A percentile compares a stretch with the other conserved stretches of the same genome.
phyloP scores from a whole-genome alignment of 495 filamentous ascomycete genomes.

The Chaetomidium leptoderma region DNA sequence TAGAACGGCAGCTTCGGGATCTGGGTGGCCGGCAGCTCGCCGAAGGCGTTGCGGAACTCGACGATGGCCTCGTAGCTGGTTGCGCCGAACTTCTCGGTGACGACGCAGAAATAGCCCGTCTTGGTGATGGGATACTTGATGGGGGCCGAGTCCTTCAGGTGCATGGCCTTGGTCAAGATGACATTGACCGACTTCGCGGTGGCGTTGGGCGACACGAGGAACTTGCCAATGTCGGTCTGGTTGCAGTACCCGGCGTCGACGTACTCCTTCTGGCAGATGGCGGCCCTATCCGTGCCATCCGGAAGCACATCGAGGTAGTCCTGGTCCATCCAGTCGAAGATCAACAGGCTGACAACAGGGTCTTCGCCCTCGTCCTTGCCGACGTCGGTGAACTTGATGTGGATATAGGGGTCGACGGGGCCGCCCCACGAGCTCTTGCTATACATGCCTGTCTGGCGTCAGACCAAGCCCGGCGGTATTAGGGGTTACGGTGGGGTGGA shows the following conservation, averaged over 20 bases:
- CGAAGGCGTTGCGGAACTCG: slow-evolving; percentile 92
- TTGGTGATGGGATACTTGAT: slow-evolving; percentile 77
- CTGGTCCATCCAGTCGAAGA: slow-evolving; percentile 92
- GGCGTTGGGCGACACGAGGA: slow-evolving; percentile 72
- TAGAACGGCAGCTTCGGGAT: slow-evolving; percentile 98
- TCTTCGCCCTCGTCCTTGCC: slow-evolving; percentile 55
- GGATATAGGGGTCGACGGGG: slow-evolving; percentile 80
- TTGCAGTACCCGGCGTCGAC: slow-evolving; percentile 69
- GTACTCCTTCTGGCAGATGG: slow-evolving; percentile 68
- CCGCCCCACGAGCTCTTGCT: slow-evolving; percentile 86
- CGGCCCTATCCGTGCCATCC: slow-evolving; percentile 51
- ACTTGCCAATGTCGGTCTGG: slow-evolving; percentile 71
- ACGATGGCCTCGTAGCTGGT: slow-evolving; percentile 70
- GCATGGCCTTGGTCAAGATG: slow-evolving; percentile 73
- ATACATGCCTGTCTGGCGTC: slow-evolving; percentile 73
- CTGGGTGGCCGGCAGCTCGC: slow-evolving; percentile 89
- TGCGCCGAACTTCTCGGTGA: slow-evolving; percentile 62
- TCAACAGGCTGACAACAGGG: slow-evolving; percentile 74
- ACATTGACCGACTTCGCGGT: slow-evolving; percentile 60
- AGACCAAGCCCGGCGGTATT: slow-evolving; percentile 9
- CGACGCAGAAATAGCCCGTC: slow-evolving; percentile 96
- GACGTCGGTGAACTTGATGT: slow-evolving; percentile 69
- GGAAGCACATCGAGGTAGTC: slow-evolving; percentile 62
- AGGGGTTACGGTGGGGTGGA: neutral
- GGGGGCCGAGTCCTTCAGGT: slow-evolving; percentile 68